phyloP scores from a whole-genome alignment of 192 early-diverging fungal species.

The Backusella liffmaniae region DNA sequence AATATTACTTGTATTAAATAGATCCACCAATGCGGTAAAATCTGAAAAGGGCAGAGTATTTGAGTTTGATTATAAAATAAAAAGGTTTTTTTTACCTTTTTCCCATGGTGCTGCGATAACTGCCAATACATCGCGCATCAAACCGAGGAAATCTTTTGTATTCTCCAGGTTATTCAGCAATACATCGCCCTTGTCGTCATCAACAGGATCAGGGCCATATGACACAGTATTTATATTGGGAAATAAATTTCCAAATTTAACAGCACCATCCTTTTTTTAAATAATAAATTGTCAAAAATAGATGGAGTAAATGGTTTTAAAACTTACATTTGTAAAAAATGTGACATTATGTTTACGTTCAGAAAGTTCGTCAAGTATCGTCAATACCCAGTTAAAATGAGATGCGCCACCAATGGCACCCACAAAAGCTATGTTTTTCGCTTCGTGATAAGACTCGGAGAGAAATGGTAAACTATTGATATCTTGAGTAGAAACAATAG shows the following conservation, averaged over 20 bases:
- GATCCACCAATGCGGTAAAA: not conserved
- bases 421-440: not conserved
- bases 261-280: not conserved
- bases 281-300: not conserved
- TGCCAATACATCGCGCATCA: not conserved
- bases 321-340: slow-evolving; percentile 6
- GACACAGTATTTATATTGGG: not conserved
- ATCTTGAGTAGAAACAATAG: not conserved
- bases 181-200: not conserved
- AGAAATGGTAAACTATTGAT: not conserved
- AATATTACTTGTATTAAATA: not conserved
- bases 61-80: not conserved
- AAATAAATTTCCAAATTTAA: not conserved
- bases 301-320: not conserved
- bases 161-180: not conserved
- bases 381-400: slow-evolving; percentile 1
- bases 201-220: not conserved
- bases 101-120: not conserved
- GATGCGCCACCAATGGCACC: not conserved
- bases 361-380: not conserved
- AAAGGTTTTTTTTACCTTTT: not conserved
- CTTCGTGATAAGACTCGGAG: not conserved
- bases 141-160: not conserved
- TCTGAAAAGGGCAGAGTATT: not conserved
- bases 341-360: not conserved